Evolutionary conservation across 1,284 basidiomycete genomes (phyloP).

Genomic region (Takashimella tepidaria): DNA sequence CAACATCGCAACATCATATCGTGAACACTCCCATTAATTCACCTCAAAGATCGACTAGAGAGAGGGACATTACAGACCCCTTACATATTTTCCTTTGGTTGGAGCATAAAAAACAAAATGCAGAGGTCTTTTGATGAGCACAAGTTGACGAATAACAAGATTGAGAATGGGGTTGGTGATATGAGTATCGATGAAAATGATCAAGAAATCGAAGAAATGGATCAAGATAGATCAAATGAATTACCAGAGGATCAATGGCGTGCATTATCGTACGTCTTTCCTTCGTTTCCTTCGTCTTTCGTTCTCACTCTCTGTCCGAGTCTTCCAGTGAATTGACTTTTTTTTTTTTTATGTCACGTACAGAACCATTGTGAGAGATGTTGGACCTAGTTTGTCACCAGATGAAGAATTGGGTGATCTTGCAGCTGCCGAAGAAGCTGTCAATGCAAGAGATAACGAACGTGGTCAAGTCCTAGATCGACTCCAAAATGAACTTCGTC

Average conservation of each 20-base stretch:
- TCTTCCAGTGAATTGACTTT: too few species aligned
- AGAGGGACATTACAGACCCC: too few species aligned
- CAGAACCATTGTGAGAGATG: conserved; percentile 28
- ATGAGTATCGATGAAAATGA: background rate
- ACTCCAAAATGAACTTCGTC: conserved; percentile 23
- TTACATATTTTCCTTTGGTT: too few species aligned
- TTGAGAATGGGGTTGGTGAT: background rate
- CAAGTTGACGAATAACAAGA: too few species aligned
- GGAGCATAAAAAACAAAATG: too few species aligned
- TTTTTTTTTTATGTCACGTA: too few species aligned
- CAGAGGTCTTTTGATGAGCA: too few species aligned
- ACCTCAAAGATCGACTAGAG: too few species aligned
- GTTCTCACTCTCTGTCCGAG: background rate
- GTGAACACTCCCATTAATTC: too few species aligned
- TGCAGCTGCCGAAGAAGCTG: conserved; percentile 29
- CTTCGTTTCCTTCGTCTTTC: too few species aligned
- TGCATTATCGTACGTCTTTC: conserved; percentile 20
- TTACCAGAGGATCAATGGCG: conserved; percentile 22
- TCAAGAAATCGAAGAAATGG: background rate
- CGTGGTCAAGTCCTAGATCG: conserved; percentile 20
- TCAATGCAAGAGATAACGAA: conserved; percentile 29
- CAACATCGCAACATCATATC: too few species aligned
- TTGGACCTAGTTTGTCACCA: conserved; percentile 20
- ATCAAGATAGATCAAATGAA: conserved; percentile 15
- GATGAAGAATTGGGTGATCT: conserved; percentile 35